Conservation (phyloP, 495 filamentous ascomycete genomes). For the Penicillium coprophilum region DNA sequence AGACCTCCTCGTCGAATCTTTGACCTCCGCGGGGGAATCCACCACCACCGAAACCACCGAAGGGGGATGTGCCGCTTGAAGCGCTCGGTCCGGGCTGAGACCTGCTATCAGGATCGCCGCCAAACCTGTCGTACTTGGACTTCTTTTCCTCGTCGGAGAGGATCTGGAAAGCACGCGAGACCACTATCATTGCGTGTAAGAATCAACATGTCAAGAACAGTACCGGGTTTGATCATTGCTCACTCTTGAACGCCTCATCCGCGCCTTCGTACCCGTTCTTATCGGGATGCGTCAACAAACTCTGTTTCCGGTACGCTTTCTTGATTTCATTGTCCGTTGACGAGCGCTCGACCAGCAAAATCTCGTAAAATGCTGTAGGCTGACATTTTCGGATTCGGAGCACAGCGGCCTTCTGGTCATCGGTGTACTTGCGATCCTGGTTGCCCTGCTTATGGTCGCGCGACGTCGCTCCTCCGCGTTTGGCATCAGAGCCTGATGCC, state of each 20-base stretch:
- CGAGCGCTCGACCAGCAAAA: conserved; percentile 71
- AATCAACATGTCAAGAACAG: neutral
- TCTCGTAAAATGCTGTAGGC: conserved; percentile 91
- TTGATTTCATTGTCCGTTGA: conserved; percentile 85
- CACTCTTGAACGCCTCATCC: conserved; percentile 94
- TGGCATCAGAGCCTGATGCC: conserved; percentile 68
- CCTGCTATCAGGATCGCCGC: conserved; percentile 86
- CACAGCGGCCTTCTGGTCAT: conserved; percentile 87
- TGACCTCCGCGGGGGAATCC: conserved; percentile 52
- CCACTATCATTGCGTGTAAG: conserved; percentile 56
- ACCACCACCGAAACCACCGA: conserved; percentile 67
- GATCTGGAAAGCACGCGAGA: conserved; percentile 88
- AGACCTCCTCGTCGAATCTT: conserved; percentile 85
- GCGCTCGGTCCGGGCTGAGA: conserved; percentile 60
- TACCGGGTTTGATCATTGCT: conserved; percentile 27
- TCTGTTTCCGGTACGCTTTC: conserved; percentile 94
- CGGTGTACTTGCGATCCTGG: conserved; percentile 82
- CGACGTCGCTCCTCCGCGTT: conserved; percentile 61
- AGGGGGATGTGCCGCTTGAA: conserved; percentile 51
- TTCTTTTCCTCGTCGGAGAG: conserved; percentile 93
- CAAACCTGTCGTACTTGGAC: conserved; percentile 79
- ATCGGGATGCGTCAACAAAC: conserved; percentile 92
- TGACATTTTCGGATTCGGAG: conserved; percentile 80
- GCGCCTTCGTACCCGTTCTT: conserved; percentile 98
- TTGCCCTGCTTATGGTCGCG: conserved; percentile 93